phyloP scores from a whole-genome alignment of 2,329 filamentous ascomycete genomes.

The Talaromyces sp. region DNA sequence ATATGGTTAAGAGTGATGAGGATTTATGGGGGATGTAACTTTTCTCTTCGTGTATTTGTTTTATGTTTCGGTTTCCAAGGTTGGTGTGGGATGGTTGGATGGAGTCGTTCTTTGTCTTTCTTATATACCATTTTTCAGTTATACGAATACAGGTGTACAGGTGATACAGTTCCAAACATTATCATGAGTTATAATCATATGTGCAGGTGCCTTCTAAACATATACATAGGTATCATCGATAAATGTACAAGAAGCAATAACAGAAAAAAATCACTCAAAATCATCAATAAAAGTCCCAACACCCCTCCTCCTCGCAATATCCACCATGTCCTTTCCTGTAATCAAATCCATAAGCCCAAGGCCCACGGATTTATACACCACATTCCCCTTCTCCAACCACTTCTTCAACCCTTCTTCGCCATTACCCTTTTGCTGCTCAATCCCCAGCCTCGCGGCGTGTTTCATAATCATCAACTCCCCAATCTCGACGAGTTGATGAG shows the following conservation, averaged over 20 bases:
- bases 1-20: slow-evolving; percentile 46
- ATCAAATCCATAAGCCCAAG: slow-evolving; percentile 68
- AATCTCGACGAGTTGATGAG: slow-evolving; percentile 78
- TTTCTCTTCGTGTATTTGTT: background rate
- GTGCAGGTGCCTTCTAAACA: background rate
- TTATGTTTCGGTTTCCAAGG: background rate
- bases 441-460: slow-evolving; percentile 46
- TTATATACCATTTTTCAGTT: slow-evolving; percentile 1
- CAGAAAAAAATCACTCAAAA: slow-evolving; percentile 32
- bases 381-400: slow-evolving; percentile 63
- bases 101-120: slow-evolving; percentile 6
- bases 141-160: background rate
- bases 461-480: slow-evolving; percentile 74
- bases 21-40: slow-evolving; percentile 46
- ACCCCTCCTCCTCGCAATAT: slow-evolving; percentile 54
- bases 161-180: background rate
- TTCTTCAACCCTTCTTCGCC: slow-evolving; percentile 50
- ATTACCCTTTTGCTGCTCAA: slow-evolving; percentile 32
- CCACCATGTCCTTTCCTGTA: slow-evolving; percentile 59
- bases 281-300: slow-evolving; percentile 53
- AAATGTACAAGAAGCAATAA: background rate
- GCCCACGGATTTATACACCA: slow-evolving; percentile 69
- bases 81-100: background rate
- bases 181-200: background rate
- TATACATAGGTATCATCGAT: background rate